Percentiles rank a stretch among this genome's conserved stretches.
Evolutionary conservation across 805 yeast genomes (phyloP).

Genomic region (Saccharomycodes ludwigii): DNA sequence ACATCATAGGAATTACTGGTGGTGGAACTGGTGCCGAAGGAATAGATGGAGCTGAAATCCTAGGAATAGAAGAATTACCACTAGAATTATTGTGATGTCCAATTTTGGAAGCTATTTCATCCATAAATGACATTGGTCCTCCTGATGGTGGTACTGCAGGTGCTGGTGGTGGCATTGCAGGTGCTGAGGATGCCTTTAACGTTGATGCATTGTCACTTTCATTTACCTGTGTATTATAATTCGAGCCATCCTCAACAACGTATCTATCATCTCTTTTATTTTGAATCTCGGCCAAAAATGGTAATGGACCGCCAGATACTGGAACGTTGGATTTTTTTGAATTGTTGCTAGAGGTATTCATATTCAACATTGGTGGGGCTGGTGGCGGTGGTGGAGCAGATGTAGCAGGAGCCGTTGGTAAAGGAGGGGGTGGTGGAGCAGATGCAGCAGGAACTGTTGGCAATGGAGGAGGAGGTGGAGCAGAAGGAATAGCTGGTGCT

Average conservation of each 20-base stretch:
- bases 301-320: too few species aligned
- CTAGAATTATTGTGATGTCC: slow-evolving; percentile 6
- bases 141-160: slow-evolving; percentile 9
- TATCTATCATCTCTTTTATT: slow-evolving; percentile 38
- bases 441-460: slow-evolving; percentile 9
- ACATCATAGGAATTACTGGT: slow-evolving; percentile 1
- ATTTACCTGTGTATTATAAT: slow-evolving; percentile 15
- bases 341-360: slow-evolving; percentile 13
- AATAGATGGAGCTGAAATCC: slow-evolving; percentile 17
- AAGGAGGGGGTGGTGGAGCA: slow-evolving; percentile 17
- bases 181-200: slow-evolving; percentile 7
- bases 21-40: slow-evolving; percentile 19
- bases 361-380: slow-evolving; percentile 7
- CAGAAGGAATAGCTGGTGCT: slow-evolving; percentile 5
- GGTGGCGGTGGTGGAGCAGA: slow-evolving; percentile 9
- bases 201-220: slow-evolving; percentile 8
- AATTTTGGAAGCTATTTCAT: slow-evolving; percentile 6
- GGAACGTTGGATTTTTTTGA: slow-evolving; percentile 1
- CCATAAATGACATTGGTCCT: too few species aligned
- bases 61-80: slow-evolving; percentile 8
- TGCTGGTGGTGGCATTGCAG: slow-evolving; percentile 12
- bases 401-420: slow-evolving; percentile 18
- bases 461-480: slow-evolving; percentile 11
- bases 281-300: slow-evolving; percentile 48
- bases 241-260: slow-evolving; percentile 31